Percentiles rank a stretch among this genome's conserved stretches.
phyloP scores from a whole-genome alignment of 495 filamentous ascomycete species.

The Diplogelasinospora grovesii region DNA sequence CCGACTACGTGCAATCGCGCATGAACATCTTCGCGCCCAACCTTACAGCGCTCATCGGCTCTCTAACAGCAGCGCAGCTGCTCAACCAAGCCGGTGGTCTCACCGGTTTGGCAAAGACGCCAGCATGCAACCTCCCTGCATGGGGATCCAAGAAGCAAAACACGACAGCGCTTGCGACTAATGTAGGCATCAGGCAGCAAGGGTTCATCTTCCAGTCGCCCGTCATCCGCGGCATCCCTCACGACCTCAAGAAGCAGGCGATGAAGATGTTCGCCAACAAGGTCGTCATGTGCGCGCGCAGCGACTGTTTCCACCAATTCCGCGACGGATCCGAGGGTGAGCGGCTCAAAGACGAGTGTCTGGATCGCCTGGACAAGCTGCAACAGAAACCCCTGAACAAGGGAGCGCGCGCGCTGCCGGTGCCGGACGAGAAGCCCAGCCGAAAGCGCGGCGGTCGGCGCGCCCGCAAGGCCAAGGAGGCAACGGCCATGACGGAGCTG shows the following conservation, averaged over 20 bases:
- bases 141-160: constrained; percentile 83
- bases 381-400: constrained; percentile 91
- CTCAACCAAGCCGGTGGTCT: constrained; percentile 90
- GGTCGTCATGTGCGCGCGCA: constrained; percentile 81
- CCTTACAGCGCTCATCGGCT: constrained; percentile 84
- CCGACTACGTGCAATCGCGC: constrained; percentile 92
- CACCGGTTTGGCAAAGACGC: constrained; percentile 81
- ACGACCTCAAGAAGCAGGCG: constrained; percentile 84
- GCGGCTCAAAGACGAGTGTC: constrained; percentile 74
- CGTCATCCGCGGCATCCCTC: constrained; percentile 74
- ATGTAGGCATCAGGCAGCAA: constrained; percentile 84
- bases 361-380: constrained; percentile 86
- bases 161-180: constrained; percentile 83
- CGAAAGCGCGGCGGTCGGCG: constrained; percentile 88
- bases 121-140: constrained; percentile 84
- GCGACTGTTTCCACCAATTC: constrained; percentile 78
- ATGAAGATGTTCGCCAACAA: constrained; percentile 95
- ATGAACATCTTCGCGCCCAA: constrained; percentile 97
- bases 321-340: constrained; percentile 79
- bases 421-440: constrained; percentile 91
- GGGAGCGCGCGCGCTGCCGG: constrained; percentile 78
- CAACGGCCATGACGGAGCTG: constrained; percentile 92
- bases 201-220: constrained; percentile 90
- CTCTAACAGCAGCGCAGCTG: constrained; percentile 91
- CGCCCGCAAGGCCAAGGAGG: constrained; percentile 93